Evolutionary conservation across 495 filamentous ascomycete species (phyloP).

Genomic region (Trichoderma orchidacearum): DNA sequence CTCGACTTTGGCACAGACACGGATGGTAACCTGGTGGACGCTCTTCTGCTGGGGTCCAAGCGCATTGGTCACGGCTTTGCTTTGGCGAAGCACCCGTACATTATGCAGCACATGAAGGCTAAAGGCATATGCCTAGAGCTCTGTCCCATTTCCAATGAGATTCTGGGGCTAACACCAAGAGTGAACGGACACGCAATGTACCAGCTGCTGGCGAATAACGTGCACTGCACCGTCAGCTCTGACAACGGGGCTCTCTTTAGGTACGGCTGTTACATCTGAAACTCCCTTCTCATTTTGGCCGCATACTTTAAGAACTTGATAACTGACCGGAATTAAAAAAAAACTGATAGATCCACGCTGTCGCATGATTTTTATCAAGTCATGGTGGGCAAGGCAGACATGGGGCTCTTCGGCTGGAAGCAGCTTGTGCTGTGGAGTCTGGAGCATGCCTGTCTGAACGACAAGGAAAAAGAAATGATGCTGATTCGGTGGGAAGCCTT

Average conservation of each 20-base stretch:
- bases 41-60: slow-evolving; percentile 66
- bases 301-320: no score
- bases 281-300: no score
- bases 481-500: slow-evolving; percentile 25
- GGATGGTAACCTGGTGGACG: slow-evolving; percentile 81
- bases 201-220: slow-evolving; percentile 32
- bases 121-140: slow-evolving; percentile 74
- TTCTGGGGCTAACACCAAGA: slow-evolving; percentile 37
- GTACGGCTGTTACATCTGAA: slow-evolving; percentile 12
- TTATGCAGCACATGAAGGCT: slow-evolving; percentile 71
- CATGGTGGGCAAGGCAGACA: slow-evolving; percentile 35
- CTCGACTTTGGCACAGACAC: slow-evolving; percentile 62
- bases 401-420: slow-evolving; percentile 37
- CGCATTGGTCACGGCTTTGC: slow-evolving; percentile 91
- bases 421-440: slow-evolving; percentile 42
- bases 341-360: slow-evolving; percentile 37
- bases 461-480: slow-evolving; percentile 14
- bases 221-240: slow-evolving; percentile 39
- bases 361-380: slow-evolving; percentile 45
- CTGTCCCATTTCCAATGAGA: slow-evolving; percentile 84
- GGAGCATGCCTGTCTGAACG: slow-evolving; percentile 34
- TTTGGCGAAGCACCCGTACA: slow-evolving; percentile 69
- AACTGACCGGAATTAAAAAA: no score
- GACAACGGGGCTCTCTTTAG: slow-evolving; percentile 42
- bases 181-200: slow-evolving; percentile 37